A percentile compares a stretch with the other conserved stretches of the same genome.
Conservation (phyloP, 495 filamentous ascomycete genomes). For the Rostrohypoxylon terebratum region DNA sequence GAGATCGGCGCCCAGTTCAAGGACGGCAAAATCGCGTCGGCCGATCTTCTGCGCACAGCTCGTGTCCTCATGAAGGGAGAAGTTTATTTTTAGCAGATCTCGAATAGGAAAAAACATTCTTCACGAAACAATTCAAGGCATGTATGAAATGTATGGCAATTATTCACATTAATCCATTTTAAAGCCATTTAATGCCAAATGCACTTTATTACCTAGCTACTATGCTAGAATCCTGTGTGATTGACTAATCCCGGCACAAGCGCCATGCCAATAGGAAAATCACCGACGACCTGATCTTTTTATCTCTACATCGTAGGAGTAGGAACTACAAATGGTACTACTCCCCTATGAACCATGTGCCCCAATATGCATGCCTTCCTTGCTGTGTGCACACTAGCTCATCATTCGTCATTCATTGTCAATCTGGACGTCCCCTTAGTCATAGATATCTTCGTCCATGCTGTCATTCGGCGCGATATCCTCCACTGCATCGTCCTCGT, state of each 20-base stretch:
- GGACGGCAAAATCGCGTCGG: slow-evolving; percentile 56
- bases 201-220: background rate
- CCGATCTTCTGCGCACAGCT: slow-evolving; percentile 66
- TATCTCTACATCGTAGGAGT: background rate
- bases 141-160: background rate
- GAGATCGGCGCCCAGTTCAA: slow-evolving; percentile 63
- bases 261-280: background rate
- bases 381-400: background rate
- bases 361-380: background rate
- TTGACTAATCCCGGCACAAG: background rate
- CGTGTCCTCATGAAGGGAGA: slow-evolving; percentile 67
- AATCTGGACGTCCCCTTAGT: slow-evolving; percentile 49
- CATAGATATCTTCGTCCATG: slow-evolving; percentile 81
- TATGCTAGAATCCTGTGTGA: background rate
- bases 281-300: background rate
- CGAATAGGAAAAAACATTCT: background rate
- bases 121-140: background rate
- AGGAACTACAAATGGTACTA: background rate
- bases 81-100: slow-evolving; percentile 61
- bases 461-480: slow-evolving; percentile 71
- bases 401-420: slow-evolving; percentile 20
- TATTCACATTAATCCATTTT: background rate
- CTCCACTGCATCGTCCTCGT: slow-evolving; percentile 75
- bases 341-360: background rate
- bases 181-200: background rate